Percentiles rank a stretch among this genome's conserved stretches.
Evolutionary conservation across 352 stramenopile genomes (phyloP).

Genomic region (Globisporangium echinulatum): DNA sequence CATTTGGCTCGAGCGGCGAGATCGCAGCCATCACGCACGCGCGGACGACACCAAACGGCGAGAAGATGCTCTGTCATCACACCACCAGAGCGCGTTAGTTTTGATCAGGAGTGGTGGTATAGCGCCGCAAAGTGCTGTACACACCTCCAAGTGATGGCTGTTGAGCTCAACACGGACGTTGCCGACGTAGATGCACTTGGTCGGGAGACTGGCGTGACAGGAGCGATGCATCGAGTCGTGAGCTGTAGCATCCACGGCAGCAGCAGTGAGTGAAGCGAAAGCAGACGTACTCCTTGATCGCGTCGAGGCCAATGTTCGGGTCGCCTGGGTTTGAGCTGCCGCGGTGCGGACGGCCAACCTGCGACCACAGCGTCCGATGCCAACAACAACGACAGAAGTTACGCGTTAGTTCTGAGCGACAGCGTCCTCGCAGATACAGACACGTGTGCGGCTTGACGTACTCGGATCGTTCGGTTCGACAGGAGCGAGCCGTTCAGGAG

Average conservation of each 20-base stretch:
- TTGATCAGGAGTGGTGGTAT: background rate
- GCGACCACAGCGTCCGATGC: conserved; percentile 2
- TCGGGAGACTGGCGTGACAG: conserved; percentile 32
- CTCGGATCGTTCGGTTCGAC: conserved; percentile 56
- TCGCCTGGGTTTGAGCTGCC: conserved; percentile 61
- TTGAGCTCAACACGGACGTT: conserved; percentile 69
- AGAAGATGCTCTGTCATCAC: conserved; percentile 59
- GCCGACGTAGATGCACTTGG: conserved; percentile 71
- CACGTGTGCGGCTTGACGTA: conserved; percentile 15
- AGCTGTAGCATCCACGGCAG: background rate
- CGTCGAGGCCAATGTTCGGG: conserved; percentile 59
- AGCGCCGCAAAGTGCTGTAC: background rate
- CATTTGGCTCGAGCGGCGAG: conserved; percentile 43
- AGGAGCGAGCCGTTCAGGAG: conserved; percentile 61
- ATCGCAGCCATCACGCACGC: conserved; percentile 60
- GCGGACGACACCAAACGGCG: conserved; percentile 60
- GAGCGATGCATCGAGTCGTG: too few relatives aligned
- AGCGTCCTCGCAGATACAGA: background rate
- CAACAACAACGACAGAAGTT: background rate
- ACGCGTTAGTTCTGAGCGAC: background rate
- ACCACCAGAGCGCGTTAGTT: background rate
- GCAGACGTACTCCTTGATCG: conserved; percentile 57
- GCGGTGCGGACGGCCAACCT: conserved; percentile 72
- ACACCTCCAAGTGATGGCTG: conserved; percentile 67
- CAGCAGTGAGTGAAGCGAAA: background rate